These are phyloP conservation scores for Wakefieldia striispora DNA, from an alignment of 768 basidiomycete species.

Conservation along the genomic window DNA sequence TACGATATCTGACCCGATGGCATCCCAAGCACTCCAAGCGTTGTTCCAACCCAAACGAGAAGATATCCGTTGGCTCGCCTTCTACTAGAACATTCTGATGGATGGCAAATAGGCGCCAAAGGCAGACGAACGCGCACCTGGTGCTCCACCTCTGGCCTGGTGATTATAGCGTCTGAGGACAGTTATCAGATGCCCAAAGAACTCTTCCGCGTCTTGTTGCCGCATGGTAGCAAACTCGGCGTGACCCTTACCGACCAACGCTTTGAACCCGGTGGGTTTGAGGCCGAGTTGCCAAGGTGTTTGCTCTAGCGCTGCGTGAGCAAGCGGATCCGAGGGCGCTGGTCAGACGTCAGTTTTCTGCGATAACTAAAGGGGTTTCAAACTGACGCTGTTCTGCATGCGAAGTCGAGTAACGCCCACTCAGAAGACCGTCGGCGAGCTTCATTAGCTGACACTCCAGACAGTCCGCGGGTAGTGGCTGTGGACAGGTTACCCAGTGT, in stretches of 20 bases:
- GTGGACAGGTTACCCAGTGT: constrained; percentile 65
- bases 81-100: constrained; percentile 1
- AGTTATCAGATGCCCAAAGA: constrained; percentile 78
- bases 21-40: constrained; percentile 81
- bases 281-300: constrained; percentile 68
- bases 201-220: constrained; percentile 97
- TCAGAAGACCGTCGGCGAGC: constrained; percentile 87
- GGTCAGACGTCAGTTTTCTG: constrained; percentile 1
- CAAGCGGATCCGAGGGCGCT: constrained; percentile 33
- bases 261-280: constrained; percentile 80
- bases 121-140: constrained; percentile 17
- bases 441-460: constrained; percentile 96
- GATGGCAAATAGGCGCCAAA: not conserved
- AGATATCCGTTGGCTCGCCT: constrained; percentile 69
- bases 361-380: constrained; percentile 7
- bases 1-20: constrained; percentile 75
- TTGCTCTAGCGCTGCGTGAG: constrained; percentile 27
- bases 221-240: constrained; percentile 94
- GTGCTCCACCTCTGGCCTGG: constrained; percentile 40
- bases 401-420: constrained; percentile 83
- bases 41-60: constrained; percentile 85
- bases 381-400: constrained; percentile 35
- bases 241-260: constrained; percentile 88
- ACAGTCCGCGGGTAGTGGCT: constrained; percentile 74
- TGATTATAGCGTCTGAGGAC: constrained; percentile 65